Base-by-base conservation (phyloP, 805 yeast genomes). In the Wickerhamiella brachini region DNA sequence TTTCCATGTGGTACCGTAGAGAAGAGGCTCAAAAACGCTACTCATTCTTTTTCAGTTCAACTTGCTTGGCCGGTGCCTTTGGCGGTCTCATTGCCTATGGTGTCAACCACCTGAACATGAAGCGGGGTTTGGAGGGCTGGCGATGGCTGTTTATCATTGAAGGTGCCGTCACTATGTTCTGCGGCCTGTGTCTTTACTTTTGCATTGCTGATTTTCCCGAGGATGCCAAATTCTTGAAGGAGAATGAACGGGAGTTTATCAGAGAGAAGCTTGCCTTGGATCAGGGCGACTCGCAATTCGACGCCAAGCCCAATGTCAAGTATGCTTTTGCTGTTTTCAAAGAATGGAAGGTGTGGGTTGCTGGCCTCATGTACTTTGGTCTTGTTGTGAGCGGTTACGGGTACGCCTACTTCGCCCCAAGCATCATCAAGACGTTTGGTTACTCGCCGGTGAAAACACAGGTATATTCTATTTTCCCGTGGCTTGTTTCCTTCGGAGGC, bases 381-480 rank as follows among this genome's bases (percentile, higher is more conserved):
- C 68, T 78, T 51, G 75, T 82, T 58, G 76, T 82, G 53, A 86
- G 87, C 17, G 74, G 85, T 17, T 83, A 83, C 58, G 83, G 86
- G 44, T 81, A 81, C 59, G 87, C 88, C 15, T 81, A 77, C 64
- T 82, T 82, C 63, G 81, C 87, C 20, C 79, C 85, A 44, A 71
- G 82, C 29, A 82, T 82, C 61, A 79, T 82, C 61, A 70, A 69
- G 49, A 65, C 74, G 41, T 69, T 82, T 68, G 83, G 83, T 22
- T 73, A 81, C 69, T 74, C 85, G 2, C 80, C 85, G 2, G 82
- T 79, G 59, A 71, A 76, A 52, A 90, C 94, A 9, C 87, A 87
- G 65, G 76, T 82, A 51, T 82, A 81, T 67, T 83, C 95, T 0
- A 85, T 87, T 48, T 88, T 86, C 57, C 94, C 95, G 18, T 87